Evolutionary conservation across 2,329 filamentous ascomycete species (phyloP).

Genomic region (Fusarium anguioides): DNA sequence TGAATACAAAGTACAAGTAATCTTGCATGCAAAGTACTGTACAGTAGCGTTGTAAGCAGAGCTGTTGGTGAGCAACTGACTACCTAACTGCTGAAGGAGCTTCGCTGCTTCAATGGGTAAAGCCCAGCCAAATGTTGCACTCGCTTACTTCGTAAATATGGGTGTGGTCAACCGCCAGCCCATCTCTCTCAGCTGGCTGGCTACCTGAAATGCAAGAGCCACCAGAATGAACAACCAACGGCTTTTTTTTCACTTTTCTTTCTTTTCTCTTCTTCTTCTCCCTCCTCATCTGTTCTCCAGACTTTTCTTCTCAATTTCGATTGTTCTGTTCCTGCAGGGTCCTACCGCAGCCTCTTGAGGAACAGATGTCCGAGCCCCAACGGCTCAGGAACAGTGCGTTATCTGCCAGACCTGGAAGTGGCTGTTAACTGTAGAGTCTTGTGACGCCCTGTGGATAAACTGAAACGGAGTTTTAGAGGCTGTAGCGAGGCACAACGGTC

Average conservation of each 20-base stretch:
- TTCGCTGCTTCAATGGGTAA: slow-evolving; percentile 9
- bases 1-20: neutral
- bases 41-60: slow-evolving; percentile 13
- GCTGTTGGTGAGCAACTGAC: slow-evolving; percentile 7
- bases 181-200: slow-evolving; percentile 12
- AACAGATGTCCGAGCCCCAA: slow-evolving; percentile 3
- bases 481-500: slow-evolving; percentile 23
- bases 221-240: neutral
- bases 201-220: slow-evolving; percentile 31
- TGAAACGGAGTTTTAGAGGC: slow-evolving; percentile 6
- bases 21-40: neutral
- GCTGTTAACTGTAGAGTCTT: neutral
- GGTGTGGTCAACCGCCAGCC: slow-evolving; percentile 24
- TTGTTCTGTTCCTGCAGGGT: slow-evolving; percentile 12
- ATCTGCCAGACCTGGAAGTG: slow-evolving; percentile 17
- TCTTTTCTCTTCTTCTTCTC: neutral
- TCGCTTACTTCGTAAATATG: slow-evolving; percentile 7
- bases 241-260: neutral
- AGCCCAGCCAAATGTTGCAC: slow-evolving; percentile 19
- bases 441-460: slow-evolving; percentile 3
- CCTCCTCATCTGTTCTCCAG: neutral
- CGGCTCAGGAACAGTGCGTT: slow-evolving; percentile 7
- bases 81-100: slow-evolving; percentile 12
- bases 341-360: slow-evolving; percentile 1
- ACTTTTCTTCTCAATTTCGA: neutral